phyloP scores from a whole-genome alignment of 2,329 filamentous ascomycete species.

The Epichloe uncinata region DNA sequence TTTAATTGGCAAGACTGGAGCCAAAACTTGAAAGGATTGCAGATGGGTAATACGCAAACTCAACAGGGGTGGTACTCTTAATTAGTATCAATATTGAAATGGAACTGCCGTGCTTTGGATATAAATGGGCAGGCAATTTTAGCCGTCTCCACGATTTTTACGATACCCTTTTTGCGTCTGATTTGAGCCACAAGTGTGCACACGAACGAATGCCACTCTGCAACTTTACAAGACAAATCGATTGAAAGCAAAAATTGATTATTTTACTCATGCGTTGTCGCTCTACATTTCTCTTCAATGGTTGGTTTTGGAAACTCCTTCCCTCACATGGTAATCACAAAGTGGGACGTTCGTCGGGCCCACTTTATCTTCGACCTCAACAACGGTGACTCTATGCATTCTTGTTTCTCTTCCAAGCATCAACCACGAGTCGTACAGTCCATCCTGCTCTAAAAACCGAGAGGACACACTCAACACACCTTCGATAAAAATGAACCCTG shows the following conservation, averaged over 20 bases:
- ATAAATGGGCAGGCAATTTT: too few species aligned
- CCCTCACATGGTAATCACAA: not conserved
- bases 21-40: conserved; percentile 26
- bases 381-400: not conserved
- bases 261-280: too few species aligned
- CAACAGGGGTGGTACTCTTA: conserved; percentile 11
- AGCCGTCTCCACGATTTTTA: not conserved
- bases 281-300: too few species aligned
- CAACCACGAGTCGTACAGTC: not conserved
- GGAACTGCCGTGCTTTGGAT: not conserved
- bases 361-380: not conserved
- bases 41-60: conserved; percentile 17
- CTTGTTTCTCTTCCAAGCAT: not conserved
- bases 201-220: too few species aligned
- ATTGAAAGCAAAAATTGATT: too few species aligned
- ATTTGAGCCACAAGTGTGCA: not conserved
- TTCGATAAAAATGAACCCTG: conserved; percentile 35
- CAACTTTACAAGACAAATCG: too few species aligned
- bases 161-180: not conserved
- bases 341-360: not conserved
- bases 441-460: not conserved
- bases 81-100: not conserved
- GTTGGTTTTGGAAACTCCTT: too few species aligned
- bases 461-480: not conserved
- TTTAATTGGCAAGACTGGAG: conserved; percentile 39